Conservation (phyloP, 352 stramenopile genomes). For the Bremia lactucae region DNA sequence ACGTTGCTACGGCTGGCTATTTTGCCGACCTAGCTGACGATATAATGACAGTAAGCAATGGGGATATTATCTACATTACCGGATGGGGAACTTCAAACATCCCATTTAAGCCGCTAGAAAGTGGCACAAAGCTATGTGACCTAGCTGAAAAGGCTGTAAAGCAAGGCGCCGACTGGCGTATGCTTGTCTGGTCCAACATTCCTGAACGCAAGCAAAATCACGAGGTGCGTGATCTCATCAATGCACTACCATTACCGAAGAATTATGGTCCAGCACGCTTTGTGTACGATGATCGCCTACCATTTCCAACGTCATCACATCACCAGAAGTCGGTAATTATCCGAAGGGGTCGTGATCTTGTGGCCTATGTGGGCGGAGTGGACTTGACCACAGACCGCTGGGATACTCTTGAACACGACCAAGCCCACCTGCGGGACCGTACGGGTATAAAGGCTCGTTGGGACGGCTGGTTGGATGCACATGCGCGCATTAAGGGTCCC, state of each 20-base stretch:
- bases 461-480: slow-evolving; percentile 45
- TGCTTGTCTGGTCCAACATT: slow-evolving; percentile 58
- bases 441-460: slow-evolving; percentile 18
- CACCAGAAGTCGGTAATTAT: slow-evolving; percentile 45
- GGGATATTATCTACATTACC: slow-evolving; percentile 35
- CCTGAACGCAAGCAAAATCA: slow-evolving; percentile 43
- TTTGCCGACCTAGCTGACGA: slow-evolving; percentile 43
- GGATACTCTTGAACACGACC: slow-evolving; percentile 42
- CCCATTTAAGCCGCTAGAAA: slow-evolving; percentile 30
- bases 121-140: slow-evolving; percentile 25
- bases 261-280: slow-evolving; percentile 16
- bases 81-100: slow-evolving; percentile 58
- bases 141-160: slow-evolving; percentile 25
- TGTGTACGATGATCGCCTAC: slow-evolving; percentile 43
- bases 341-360: slow-evolving; percentile 15
- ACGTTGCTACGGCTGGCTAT: slow-evolving; percentile 30
- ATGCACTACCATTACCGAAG: slow-evolving; percentile 15
- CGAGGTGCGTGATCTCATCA: slow-evolving; percentile 44
- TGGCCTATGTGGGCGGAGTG: slow-evolving; percentile 42
- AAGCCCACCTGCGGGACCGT: slow-evolving; percentile 20
- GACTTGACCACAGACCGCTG: slow-evolving; percentile 47
- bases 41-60: slow-evolving; percentile 13
- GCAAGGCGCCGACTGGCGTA: slow-evolving; percentile 17
- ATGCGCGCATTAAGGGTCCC: slow-evolving; percentile 32
- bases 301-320: slow-evolving; percentile 18